Evolutionary conservation across 805 yeast genomes (phyloP), one percentile per base, ranked within the genome.

Genomic region (Ogataea haglerorum): DNA sequence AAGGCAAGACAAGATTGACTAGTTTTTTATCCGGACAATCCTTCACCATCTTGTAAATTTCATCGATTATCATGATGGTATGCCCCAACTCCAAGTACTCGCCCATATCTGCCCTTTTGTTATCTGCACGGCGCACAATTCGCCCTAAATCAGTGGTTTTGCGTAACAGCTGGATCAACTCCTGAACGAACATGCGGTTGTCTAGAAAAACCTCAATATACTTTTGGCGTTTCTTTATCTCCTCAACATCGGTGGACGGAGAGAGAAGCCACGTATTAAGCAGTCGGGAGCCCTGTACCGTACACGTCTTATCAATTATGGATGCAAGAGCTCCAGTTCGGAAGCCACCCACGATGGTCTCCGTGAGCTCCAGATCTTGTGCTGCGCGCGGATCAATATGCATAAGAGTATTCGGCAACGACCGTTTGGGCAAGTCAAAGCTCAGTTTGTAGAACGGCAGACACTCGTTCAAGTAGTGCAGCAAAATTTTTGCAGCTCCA

Each of bases 311-410:
- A 43, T 78, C 75, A 3, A 93, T 73, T 0, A 84, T 73, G n/a
- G 78, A 75, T 5, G 86, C 66, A 16, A 91, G 60, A 0, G 95
- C 80, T 0, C 95, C 95, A 6, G 70, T 72, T n/a, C 61, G 66
- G 12, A 77, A 71, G 10, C 73, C 72, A 8, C 76, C 74, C 42
- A 85, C 63, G 6, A 78, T 73, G 0, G 87, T 80, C 37, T 68
- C 64, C 33, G 76, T 75, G 17, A 89, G 62, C 53, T 89, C 96
- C 23, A 89, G 66, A 4, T 91, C 87, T 34, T 80, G 80, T 12
- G 85, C 69, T 0, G 95, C 85, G 41, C 90, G 64, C 0, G 91
- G 70, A 55, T 91, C 98, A 56, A 91, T 82, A 43, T 83, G 86
- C 75, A 91, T 72, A 12, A 73, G 68, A 4, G 73, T 64, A 3